Evolutionary conservation across 2,329 filamentous ascomycete genomes (phyloP).

Genomic region (Neofusicoccum sp.): DNA sequence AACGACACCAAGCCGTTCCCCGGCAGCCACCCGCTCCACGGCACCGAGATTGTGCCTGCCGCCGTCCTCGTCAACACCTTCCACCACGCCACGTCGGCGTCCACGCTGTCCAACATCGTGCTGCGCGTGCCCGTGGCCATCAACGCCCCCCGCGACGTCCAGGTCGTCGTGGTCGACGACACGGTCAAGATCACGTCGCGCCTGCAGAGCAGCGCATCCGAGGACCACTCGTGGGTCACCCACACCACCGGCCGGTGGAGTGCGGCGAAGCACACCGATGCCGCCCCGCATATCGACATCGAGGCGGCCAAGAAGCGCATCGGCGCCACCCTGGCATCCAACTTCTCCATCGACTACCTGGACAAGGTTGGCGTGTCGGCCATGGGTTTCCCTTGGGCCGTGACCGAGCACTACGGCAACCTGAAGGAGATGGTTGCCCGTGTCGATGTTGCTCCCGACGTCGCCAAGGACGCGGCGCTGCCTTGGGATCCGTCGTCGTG

Average conservation of each 20-base stretch:
- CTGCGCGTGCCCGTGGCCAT: conserved; percentile 40
- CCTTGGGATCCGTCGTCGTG: conserved; percentile 35
- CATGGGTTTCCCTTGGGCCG: conserved; percentile 45
- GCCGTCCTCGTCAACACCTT: conserved; percentile 45
- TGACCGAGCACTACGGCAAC: conserved; percentile 40
- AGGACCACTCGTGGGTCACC: conserved; percentile 32
- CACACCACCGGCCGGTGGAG: conserved; percentile 29
- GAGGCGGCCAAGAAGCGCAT: conserved; percentile 29
- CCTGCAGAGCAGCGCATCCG: conserved; percentile 20
- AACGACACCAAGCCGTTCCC: conserved; percentile 43
- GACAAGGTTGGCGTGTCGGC: conserved; percentile 40
- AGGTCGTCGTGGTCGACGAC: conserved; percentile 35
- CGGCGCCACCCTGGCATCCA: conserved; percentile 25
- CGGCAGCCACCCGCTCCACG: conserved; percentile 40
- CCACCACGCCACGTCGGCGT: conserved; percentile 31
- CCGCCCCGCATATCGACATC: conserved; percentile 28
- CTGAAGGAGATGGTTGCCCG: conserved; percentile 41
- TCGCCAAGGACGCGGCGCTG: not conserved
- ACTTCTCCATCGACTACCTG: conserved; percentile 42
- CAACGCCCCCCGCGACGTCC: conserved; percentile 35
- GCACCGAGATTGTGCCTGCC: conserved; percentile 46
- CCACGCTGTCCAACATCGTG: conserved; percentile 32
- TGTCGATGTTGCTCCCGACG: conserved; percentile 36
- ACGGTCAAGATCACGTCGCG: conserved; percentile 37
- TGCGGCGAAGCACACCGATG: not conserved